These are phyloP conservation scores for Celoporthe dispersa DNA, from an alignment of 2,329 filamentous ascomycete species.

Conservation along the genomic window DNA sequence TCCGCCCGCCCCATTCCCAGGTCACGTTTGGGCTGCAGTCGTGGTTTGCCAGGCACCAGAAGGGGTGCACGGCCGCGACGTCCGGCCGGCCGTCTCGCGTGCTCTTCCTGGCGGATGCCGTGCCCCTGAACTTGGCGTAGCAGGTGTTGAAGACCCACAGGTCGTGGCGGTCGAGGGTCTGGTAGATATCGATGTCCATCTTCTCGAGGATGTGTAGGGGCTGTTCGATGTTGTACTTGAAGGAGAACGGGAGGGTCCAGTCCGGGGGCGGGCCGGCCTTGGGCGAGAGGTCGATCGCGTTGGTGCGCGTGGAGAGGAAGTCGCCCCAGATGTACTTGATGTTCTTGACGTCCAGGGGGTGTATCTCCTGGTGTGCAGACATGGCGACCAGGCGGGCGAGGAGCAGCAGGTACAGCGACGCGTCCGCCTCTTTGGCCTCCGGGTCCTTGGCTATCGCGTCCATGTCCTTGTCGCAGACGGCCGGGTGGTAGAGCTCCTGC, in stretches of 20 bases:
- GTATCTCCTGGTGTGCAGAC: slow-evolving; percentile 61
- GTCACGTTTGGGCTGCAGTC: slow-evolving; percentile 93
- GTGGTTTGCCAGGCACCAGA: slow-evolving; percentile 97
- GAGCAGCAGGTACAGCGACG: slow-evolving; percentile 66
- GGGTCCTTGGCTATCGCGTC: slow-evolving; percentile 69
- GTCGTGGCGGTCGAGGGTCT: slow-evolving; percentile 62
- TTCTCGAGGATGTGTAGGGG: slow-evolving; percentile 81
- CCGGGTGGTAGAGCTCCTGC: slow-evolving; percentile 64
- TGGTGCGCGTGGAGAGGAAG: slow-evolving; percentile 57
- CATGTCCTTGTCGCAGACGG: slow-evolving; percentile 68
- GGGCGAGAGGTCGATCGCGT: slow-evolving; percentile 59
- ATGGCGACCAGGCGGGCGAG: slow-evolving; percentile 67
- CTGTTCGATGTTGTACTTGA: slow-evolving; percentile 73
- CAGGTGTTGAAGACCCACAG: slow-evolving; percentile 89
- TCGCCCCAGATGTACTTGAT: slow-evolving; percentile 74
- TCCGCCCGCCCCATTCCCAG: slow-evolving; percentile 89
- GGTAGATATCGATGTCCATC: slow-evolving; percentile 81
- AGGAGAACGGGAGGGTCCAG: slow-evolving; percentile 78
- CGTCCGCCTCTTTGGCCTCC: slow-evolving; percentile 61
- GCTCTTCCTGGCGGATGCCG: slow-evolving; percentile 83
- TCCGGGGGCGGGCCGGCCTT: slow-evolving; percentile 61
- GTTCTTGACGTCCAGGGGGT: slow-evolving; percentile 67
- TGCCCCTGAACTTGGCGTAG: slow-evolving; percentile 91
- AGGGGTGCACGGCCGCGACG: slow-evolving; percentile 88
- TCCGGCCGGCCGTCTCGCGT: slow-evolving; percentile 81